A percentile compares a stretch with the other conserved stretches of the same genome.
These are phyloP conservation scores for Aspergillus sclerotialis DNA, from an alignment of 2,329 filamentous ascomycete genomes.

Conservation along the genomic window DNA sequence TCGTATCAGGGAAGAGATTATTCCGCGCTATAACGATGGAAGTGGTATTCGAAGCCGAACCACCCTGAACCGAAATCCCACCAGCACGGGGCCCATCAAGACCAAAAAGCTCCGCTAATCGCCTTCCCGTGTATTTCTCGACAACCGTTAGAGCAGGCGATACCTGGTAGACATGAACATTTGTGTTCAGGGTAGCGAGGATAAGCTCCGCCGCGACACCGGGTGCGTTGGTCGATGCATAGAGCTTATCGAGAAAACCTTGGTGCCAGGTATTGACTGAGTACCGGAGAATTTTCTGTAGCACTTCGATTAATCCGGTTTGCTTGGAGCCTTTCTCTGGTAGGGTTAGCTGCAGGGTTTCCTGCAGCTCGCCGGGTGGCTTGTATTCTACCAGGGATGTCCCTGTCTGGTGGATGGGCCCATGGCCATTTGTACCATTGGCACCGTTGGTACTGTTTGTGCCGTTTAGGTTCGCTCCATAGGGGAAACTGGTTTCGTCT, in stretches of 20 bases:
- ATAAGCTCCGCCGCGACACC: slow-evolving; percentile 80
- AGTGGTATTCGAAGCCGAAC: slow-evolving; percentile 75
- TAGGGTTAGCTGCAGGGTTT: slow-evolving; percentile 46
- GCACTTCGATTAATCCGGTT: slow-evolving; percentile 64
- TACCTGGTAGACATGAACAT: slow-evolving; percentile 88
- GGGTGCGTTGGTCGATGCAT: slow-evolving; percentile 80
- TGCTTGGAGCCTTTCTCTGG: slow-evolving; percentile 55
- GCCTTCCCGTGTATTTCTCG: slow-evolving; percentile 72
- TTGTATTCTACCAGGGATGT: slow-evolving; percentile 60
- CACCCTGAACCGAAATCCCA: slow-evolving; percentile 71
- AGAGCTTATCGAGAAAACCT: slow-evolving; percentile 92
- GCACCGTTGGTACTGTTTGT: slow-evolving; percentile 15
- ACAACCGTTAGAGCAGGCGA: slow-evolving; percentile 82
- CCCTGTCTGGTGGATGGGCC: slow-evolving; percentile 47
- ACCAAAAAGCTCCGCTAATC: slow-evolving; percentile 70
- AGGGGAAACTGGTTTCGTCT: slow-evolving; percentile 23
- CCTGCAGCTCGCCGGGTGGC: slow-evolving; percentile 52
- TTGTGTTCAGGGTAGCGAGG: slow-evolving; percentile 82
- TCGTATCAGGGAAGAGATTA: slow-evolving; percentile 71
- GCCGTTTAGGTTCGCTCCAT: slow-evolving; percentile 7
- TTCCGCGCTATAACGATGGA: slow-evolving; percentile 85
- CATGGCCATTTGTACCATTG: slow-evolving; percentile 54
- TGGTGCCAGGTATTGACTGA: slow-evolving; percentile 99
- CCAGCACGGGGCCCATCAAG: slow-evolving; percentile 61
- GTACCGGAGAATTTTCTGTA: slow-evolving; percentile 68